These are phyloP conservation scores for Aegilops sharonensis DNA, from an alignment of 176 grass and related monocot genomes.

Conservation along the genomic window DNA sequence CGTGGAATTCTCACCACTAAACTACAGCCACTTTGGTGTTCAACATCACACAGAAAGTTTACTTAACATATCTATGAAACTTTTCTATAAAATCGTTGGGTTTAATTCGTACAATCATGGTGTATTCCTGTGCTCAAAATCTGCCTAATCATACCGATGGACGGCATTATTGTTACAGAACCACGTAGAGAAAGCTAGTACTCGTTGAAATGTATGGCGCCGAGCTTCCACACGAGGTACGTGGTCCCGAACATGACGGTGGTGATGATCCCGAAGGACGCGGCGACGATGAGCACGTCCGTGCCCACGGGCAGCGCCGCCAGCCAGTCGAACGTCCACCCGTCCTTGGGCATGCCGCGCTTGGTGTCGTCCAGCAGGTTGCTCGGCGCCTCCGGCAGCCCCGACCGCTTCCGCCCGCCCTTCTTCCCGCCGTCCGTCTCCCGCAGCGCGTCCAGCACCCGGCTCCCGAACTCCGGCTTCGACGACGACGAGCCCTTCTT, in stretches of 20 bases:
- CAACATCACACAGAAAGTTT: accelerated
- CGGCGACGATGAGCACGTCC: slow-evolving; percentile 66
- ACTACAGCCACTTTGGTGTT: slow-evolving; percentile 35
- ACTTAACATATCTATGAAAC: no score
- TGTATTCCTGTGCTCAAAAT: slow-evolving; percentile 19
- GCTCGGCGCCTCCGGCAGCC: slow-evolving; percentile 72
- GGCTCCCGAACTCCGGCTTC: slow-evolving; percentile 70
- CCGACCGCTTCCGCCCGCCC: slow-evolving; percentile 36
- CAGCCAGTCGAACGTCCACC: slow-evolving; percentile 69
- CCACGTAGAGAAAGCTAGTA: slow-evolving; percentile 33
- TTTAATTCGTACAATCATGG: neutral
- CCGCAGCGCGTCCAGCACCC: slow-evolving; percentile 70
- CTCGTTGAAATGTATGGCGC: slow-evolving; percentile 95
- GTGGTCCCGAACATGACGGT: slow-evolving; percentile 84
- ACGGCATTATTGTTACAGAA: slow-evolving; percentile 10
- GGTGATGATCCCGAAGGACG: slow-evolving; percentile 80
- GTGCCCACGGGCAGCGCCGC: slow-evolving; percentile 51
- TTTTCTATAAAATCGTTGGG: neutral
- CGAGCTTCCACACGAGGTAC: slow-evolving; percentile 85
- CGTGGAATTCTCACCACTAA: slow-evolving; percentile 91
- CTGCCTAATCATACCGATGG: neutral
- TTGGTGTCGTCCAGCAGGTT: slow-evolving; percentile 92
- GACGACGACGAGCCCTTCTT: slow-evolving; percentile 14
- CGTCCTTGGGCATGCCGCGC: slow-evolving; percentile 65
- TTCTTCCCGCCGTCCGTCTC: slow-evolving; percentile 59